These are phyloP conservation scores for Alternaria arborescens DNA, from an alignment of 2,329 filamentous ascomycete genomes.

Conservation along the genomic window DNA sequence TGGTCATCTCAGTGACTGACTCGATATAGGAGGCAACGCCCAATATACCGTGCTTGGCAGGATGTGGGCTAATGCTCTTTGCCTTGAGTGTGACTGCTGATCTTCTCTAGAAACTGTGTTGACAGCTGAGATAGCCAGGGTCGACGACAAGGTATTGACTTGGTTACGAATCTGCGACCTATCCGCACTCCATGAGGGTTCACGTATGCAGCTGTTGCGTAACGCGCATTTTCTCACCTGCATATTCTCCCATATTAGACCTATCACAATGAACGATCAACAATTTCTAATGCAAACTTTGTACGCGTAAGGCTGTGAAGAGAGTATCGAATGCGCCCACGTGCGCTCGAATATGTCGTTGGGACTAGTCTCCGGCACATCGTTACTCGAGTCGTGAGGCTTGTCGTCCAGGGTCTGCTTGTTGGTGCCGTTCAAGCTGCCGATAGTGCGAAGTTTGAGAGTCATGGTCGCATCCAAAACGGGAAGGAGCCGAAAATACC, in stretches of 20 bases:
- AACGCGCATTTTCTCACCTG: background rate
- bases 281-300: background rate
- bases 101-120: constrained; percentile 11
- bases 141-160: constrained; percentile 5
- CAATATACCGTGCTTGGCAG: constrained; percentile 20
- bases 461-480: constrained; percentile 5
- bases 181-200: background rate
- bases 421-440: background rate
- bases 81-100: constrained; percentile 18
- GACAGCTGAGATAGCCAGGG: constrained; percentile 8
- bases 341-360: constrained; percentile 8
- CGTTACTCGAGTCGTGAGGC: constrained; percentile 1
- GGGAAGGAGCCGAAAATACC: background rate
- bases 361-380: constrained; percentile 1
- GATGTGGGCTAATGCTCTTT: constrained; percentile 16
- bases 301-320: background rate
- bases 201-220: background rate
- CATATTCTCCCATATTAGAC: background rate
- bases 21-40: constrained; percentile 7
- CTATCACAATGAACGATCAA: background rate
- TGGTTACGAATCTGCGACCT: background rate
- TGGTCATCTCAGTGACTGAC: constrained; percentile 12
- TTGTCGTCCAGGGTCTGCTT: background rate
- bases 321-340: background rate
- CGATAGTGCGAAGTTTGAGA: constrained; percentile 7